Conservation (phyloP, 371 early-diverging fungal genomes). For the Massospora cicadina region DNA sequence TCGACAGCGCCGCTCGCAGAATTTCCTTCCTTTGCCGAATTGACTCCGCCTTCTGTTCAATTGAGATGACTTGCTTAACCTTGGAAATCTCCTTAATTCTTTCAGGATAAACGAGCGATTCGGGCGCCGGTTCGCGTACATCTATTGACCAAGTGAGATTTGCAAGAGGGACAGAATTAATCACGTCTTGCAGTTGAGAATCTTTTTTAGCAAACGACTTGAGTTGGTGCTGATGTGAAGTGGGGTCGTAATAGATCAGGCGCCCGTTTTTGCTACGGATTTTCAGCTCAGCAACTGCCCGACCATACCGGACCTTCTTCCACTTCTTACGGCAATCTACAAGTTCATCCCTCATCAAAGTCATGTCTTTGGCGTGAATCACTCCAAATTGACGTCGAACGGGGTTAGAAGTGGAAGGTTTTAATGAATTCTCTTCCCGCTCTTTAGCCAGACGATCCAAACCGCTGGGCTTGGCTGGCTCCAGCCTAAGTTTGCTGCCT, state of each 20-base stretch:
- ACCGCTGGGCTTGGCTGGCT: background rate
- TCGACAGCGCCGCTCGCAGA: background rate
- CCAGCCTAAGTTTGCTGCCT: background rate
- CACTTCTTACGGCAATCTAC: background rate
- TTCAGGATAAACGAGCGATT: background rate
- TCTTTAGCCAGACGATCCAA: background rate
- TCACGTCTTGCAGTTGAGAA: background rate
- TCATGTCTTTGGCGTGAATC: conserved; percentile 1
- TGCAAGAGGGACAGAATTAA: background rate
- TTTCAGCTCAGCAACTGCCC: background rate
- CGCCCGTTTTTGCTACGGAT: background rate
- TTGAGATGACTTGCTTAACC: background rate
- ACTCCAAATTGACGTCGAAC: background rate
- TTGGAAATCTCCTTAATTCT: background rate
- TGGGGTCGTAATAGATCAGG: background rate
- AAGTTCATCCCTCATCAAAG: background rate
- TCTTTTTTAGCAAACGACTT: background rate
- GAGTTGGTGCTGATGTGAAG: conserved; percentile 4
- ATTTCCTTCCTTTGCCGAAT: background rate
- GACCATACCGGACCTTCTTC: conserved; percentile 2
- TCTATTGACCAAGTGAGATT: background rate
- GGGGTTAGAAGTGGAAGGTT: background rate
- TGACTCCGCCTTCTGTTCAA: background rate
- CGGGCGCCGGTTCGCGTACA: background rate
- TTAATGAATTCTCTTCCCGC: background rate